Evolutionary conservation across 2,329 filamentous ascomycete species (phyloP).

Genomic region (Westerdykella sp.): DNA sequence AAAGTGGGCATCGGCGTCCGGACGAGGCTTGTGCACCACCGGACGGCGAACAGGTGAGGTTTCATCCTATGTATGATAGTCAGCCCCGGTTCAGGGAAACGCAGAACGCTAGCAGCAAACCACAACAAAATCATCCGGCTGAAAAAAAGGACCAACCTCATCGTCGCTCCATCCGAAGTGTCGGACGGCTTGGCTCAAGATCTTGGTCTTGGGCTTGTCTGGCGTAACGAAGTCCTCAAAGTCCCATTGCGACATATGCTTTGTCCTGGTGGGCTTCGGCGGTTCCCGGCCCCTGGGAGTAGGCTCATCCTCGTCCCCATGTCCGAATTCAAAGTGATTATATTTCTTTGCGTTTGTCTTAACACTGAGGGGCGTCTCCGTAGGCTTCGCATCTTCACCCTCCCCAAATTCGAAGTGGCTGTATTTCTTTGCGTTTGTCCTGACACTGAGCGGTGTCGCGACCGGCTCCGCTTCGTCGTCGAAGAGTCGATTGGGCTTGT

Average conservation of each 20-base stretch:
- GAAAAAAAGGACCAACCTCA: constrained; percentile 40
- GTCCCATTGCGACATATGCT: constrained; percentile 71
- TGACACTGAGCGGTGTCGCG: constrained; percentile 41
- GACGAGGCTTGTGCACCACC: constrained; percentile 61
- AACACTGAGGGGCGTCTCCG: constrained; percentile 38
- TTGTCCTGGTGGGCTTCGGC: constrained; percentile 31
- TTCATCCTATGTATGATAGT: constrained; percentile 42
- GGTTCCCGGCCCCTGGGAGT: constrained; percentile 28
- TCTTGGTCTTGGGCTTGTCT: constrained; percentile 62
- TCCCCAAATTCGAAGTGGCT: constrained; percentile 79
- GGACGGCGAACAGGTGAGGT: constrained; percentile 55
- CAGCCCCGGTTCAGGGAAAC: constrained; percentile 9
- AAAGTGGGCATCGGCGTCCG: constrained; percentile 76
- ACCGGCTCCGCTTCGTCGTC: constrained; percentile 40
- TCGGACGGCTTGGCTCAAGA: constrained; percentile 62
- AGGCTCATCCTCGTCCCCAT: constrained; percentile 47
- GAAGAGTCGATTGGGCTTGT: constrained; percentile 51
- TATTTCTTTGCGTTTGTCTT: constrained; percentile 73
- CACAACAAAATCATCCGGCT: constrained; percentile 12
- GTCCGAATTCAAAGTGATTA: constrained; percentile 76
- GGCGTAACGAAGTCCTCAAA: constrained; percentile 87
- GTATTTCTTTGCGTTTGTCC: constrained; percentile 72
- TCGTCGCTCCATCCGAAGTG: constrained; percentile 73
- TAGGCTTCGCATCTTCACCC: constrained; percentile 37
- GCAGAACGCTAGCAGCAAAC: constrained; percentile 4